Evolutionary conservation across 148 eudicot genomes (phyloP).

Genomic region (Vaccinium myrtillus): DNA sequence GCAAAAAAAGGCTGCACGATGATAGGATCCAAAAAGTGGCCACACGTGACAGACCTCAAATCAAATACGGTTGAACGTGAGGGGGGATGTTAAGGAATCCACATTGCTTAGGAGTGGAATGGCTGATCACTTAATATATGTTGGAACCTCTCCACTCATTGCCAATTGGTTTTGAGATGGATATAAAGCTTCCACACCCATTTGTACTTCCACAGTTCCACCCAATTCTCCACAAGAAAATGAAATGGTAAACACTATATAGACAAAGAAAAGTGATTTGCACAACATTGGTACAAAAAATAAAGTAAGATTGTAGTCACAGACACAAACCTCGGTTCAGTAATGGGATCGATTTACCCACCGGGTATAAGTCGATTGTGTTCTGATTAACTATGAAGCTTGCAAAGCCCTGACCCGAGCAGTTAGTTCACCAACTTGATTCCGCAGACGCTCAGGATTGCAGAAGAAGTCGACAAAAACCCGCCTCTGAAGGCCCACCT

Average conservation of each 20-base stretch:
- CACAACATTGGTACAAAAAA: not conserved
- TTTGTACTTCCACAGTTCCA: not conserved
- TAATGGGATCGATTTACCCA: too few species aligned
- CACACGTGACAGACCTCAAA: too few species aligned
- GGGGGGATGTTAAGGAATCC: too few species aligned
- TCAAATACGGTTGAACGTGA: too few species aligned
- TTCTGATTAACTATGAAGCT: slow-evolving; percentile 36
- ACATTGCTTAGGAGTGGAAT: too few species aligned
- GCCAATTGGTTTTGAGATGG: too few species aligned
- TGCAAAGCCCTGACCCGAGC: slow-evolving; percentile 78
- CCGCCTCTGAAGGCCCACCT: slow-evolving; percentile 79
- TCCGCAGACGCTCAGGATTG: slow-evolving; percentile 80
- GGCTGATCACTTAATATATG: too few species aligned
- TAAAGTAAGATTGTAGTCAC: not conserved
- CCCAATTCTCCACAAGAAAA: not conserved
- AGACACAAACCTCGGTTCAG: not conserved
- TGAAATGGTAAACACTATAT: not conserved
- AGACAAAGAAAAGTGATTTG: not conserved
- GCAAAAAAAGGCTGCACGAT: too few species aligned
- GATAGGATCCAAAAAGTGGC: too few species aligned
- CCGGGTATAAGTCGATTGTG: not conserved
- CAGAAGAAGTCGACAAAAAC: slow-evolving; percentile 95
- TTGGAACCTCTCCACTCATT: too few species aligned
- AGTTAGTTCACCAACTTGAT: slow-evolving; percentile 77
- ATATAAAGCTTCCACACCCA: not conserved